phyloP scores from a whole-genome alignment of 352 stramenopile genomes.

The Globisporangium paddicum region DNA sequence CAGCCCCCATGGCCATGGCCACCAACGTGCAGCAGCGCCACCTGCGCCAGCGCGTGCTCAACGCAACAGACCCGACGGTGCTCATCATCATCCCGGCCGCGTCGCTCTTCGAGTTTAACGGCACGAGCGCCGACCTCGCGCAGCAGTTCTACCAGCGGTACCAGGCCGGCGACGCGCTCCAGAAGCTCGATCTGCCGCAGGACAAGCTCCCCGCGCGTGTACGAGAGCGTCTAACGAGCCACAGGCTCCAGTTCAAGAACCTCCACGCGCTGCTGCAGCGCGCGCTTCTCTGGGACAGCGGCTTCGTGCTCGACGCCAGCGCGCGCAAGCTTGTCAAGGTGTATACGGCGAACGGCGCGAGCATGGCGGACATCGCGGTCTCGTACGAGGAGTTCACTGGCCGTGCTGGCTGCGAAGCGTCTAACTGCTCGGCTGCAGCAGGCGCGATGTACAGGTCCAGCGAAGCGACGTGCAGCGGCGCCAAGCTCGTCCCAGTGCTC shows the following conservation, averaged over 20 bases:
- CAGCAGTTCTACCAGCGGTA: conserved; percentile 25
- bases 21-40: not conserved
- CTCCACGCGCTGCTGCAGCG: conserved; percentile 27
- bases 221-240: conserved; percentile 6
- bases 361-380: conserved; percentile 30
- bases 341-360: conserved; percentile 20
- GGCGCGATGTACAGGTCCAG: not conserved
- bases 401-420: conserved; percentile 10
- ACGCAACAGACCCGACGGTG: conserved; percentile 12
- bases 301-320: conserved; percentile 18
- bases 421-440: conserved; percentile 15
- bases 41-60: conserved; percentile 7
- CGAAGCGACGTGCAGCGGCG: conserved; percentile 15
- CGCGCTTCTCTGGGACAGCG: conserved; percentile 36
- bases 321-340: conserved; percentile 14
- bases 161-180: conserved; percentile 8
- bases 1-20: too few relatives aligned
- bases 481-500: conserved; percentile 15
- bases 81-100: conserved; percentile 12
- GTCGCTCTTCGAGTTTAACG: conserved; percentile 19
- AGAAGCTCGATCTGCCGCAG: conserved; percentile 10
- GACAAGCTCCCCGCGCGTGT: conserved; percentile 7
- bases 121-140: conserved; percentile 18
- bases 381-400: conserved; percentile 13
- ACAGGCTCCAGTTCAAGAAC: conserved; percentile 17